Conservation (phyloP, 2,329 filamentous ascomycete species). For the Cadophora sp. region DNA sequence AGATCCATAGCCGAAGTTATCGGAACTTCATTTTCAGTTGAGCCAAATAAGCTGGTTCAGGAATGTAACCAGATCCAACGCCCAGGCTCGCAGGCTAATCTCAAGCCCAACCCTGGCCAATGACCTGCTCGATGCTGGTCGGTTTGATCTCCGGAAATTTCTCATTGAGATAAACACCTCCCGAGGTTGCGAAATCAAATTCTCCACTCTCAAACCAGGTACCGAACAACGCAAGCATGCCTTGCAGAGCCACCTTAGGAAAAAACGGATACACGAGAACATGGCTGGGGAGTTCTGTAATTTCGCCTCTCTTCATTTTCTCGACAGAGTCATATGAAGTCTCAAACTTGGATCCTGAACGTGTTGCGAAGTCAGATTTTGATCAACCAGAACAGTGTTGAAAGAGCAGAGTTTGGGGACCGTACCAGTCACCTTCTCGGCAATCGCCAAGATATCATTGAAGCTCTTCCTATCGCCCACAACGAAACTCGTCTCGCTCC, state of each 20-base stretch:
- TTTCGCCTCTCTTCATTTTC: conserved; percentile 26
- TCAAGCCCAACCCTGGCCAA: conserved; percentile 19
- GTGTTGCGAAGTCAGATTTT: background rate
- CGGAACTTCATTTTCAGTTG: too few species aligned
- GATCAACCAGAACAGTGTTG: background rate
- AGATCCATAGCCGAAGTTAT: too few species aligned
- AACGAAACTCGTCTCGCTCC: conserved; percentile 21
- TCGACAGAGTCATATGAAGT: conserved; percentile 41
- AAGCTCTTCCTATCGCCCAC: conserved; percentile 39
- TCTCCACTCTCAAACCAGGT: conserved; percentile 21
- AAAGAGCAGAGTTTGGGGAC: background rate
- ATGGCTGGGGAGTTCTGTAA: conserved; percentile 40
- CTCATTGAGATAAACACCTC: conserved; percentile 18
- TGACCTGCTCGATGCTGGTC: conserved; percentile 13
- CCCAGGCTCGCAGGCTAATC: background rate
- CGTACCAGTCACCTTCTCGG: conserved; percentile 35
- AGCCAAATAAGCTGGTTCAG: too few species aligned
- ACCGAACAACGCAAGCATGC: conserved; percentile 13
- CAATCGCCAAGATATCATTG: conserved; percentile 39
- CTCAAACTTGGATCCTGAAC: conserved; percentile 32
- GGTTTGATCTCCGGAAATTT: conserved; percentile 16
- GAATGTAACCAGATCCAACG: too few species aligned
- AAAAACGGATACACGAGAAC: conserved; percentile 34
- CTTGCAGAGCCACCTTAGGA: conserved; percentile 34
- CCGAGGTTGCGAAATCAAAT: conserved; percentile 1